Conservation (phyloP, 441 rosid species). For the Hura crepitans region DNA sequence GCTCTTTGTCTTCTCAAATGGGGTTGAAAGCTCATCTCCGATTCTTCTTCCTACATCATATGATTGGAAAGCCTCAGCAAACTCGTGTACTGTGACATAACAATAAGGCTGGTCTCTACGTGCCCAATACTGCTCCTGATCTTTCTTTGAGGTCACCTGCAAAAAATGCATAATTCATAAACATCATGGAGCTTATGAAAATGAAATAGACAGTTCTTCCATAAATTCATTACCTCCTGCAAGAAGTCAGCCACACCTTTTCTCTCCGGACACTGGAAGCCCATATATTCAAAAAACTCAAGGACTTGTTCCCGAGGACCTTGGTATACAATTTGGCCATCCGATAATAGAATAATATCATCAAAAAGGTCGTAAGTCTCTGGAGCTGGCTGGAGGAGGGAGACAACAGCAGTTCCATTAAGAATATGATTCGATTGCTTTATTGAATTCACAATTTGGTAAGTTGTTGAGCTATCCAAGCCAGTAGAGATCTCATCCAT, state of each 20-base stretch:
- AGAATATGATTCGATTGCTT: slow-evolving; percentile 60
- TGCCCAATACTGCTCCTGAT: slow-evolving; percentile 84
- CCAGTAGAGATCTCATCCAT: slow-evolving; percentile 94
- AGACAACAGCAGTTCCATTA: slow-evolving; percentile 63
- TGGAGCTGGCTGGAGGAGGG: slow-evolving; percentile 94
- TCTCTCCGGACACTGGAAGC: slow-evolving; percentile 80
- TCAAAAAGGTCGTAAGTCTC: slow-evolving; percentile 84
- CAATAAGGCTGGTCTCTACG: slow-evolving; percentile 50
- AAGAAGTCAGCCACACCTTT: slow-evolving; percentile 84
- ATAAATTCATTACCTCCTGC: slow-evolving; percentile 54
- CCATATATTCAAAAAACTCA: slow-evolving; percentile 57
- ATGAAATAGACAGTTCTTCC: background rate
- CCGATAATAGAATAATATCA: slow-evolving; percentile 66
- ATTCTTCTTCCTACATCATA: slow-evolving; percentile 56
- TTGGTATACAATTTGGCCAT: slow-evolving; percentile 65
- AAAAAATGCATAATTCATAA: slow-evolving; percentile 36
- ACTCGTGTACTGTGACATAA: slow-evolving; percentile 55
- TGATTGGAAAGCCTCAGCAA: slow-evolving; percentile 67
- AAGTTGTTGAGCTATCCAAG: slow-evolving; percentile 75
- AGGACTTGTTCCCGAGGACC: slow-evolving; percentile 69
- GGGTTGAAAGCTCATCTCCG: slow-evolving; percentile 48
- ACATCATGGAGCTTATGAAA: slow-evolving; percentile 49
- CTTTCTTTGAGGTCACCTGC: slow-evolving; percentile 90
- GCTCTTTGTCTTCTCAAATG: slow-evolving; percentile 58
- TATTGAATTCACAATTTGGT: slow-evolving; percentile 62